These are phyloP conservation scores for Gentiana dahurica DNA, from an alignment of 257 asterid genomes.

Conservation along the genomic window DNA sequence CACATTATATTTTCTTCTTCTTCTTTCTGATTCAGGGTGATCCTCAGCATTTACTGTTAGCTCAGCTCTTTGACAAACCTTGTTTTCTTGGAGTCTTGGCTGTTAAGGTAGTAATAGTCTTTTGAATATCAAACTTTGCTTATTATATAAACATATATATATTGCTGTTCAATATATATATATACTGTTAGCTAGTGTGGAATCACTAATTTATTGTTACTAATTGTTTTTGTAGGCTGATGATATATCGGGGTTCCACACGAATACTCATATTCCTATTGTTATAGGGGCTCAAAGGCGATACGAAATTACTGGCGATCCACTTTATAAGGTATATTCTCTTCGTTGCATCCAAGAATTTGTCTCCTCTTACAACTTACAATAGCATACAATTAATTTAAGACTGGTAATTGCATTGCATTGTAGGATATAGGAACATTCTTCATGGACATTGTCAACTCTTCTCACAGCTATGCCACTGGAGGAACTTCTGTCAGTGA, in stretches of 20 bases:
- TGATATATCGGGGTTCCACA: slow-evolving; percentile 59
- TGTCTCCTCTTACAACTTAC: too few relatives aligned
- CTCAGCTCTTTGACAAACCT: slow-evolving; percentile 90
- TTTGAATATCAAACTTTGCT: too few relatives aligned
- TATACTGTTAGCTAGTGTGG: not conserved
- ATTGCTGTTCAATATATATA: too few relatives aligned
- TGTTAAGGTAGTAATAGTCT: slow-evolving; percentile 37
- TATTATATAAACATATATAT: too few relatives aligned
- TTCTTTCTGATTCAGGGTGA: slow-evolving; percentile 48
- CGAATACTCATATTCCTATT: slow-evolving; percentile 88
- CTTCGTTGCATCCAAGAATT: not conserved
- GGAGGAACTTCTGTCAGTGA: slow-evolving; percentile 86
- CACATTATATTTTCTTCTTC: not conserved
- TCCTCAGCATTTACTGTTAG: slow-evolving; percentile 63
- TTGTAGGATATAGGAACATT: slow-evolving; percentile 65
- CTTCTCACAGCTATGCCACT: slow-evolving; percentile 86
- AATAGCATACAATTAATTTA: not conserved
- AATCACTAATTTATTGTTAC: not conserved
- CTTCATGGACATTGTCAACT: slow-evolving; percentile 74
- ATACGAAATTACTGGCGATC: slow-evolving; percentile 84
- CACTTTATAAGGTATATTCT: slow-evolving; percentile 48
- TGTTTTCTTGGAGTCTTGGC: slow-evolving; percentile 87
- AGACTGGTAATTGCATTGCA: slow-evolving; percentile 5
- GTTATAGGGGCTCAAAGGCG: slow-evolving; percentile 91
- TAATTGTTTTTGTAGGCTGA: slow-evolving; percentile 47